Conservation (phyloP, 2,329 filamentous ascomycete genomes). For the Sarocladiaceae sp. region DNA sequence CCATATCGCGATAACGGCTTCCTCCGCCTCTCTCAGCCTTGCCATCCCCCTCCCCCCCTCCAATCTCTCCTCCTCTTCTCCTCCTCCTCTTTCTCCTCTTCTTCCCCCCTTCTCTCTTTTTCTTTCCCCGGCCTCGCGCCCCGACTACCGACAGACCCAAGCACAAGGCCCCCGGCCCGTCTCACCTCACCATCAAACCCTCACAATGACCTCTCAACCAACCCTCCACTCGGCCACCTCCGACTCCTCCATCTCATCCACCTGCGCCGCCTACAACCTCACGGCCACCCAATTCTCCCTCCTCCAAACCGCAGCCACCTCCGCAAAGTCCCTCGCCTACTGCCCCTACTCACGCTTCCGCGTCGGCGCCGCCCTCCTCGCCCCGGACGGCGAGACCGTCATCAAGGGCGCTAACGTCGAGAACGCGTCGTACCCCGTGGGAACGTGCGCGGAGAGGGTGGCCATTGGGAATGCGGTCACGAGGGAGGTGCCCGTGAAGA, state of each 20-base stretch:
- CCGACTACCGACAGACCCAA: too few species aligned
- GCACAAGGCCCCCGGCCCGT: too few species aligned
- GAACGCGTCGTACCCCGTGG: slow-evolving; percentile 87
- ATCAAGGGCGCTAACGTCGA: slow-evolving; percentile 76
- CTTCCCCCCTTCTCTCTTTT: background rate
- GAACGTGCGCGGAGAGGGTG: slow-evolving; percentile 93
- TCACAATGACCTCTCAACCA: slow-evolving; percentile 11
- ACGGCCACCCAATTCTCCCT: slow-evolving; percentile 56
- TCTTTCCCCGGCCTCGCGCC: background rate
- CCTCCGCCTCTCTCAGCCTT: background rate
- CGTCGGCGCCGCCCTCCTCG: slow-evolving; percentile 76
- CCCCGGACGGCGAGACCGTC: slow-evolving; percentile 31
- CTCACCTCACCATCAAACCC: background rate
- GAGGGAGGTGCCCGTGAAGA: slow-evolving; percentile 27
- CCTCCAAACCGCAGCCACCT: slow-evolving; percentile 56
- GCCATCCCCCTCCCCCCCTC: background rate
- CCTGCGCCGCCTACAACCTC: slow-evolving; percentile 37
- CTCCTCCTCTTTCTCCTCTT: background rate
- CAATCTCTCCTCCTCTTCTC: background rate
- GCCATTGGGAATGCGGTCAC: slow-evolving; percentile 75
- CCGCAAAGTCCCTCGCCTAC: slow-evolving; percentile 74
- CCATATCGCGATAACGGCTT: slow-evolving; percentile 1
- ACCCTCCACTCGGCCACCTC: slow-evolving; percentile 21
- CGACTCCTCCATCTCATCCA: slow-evolving; percentile 19
- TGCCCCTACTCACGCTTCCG: slow-evolving; percentile 92